These are phyloP conservation scores for Didymella segeticola DNA, from an alignment of 2,329 filamentous ascomycete genomes.

Conservation along the genomic window DNA sequence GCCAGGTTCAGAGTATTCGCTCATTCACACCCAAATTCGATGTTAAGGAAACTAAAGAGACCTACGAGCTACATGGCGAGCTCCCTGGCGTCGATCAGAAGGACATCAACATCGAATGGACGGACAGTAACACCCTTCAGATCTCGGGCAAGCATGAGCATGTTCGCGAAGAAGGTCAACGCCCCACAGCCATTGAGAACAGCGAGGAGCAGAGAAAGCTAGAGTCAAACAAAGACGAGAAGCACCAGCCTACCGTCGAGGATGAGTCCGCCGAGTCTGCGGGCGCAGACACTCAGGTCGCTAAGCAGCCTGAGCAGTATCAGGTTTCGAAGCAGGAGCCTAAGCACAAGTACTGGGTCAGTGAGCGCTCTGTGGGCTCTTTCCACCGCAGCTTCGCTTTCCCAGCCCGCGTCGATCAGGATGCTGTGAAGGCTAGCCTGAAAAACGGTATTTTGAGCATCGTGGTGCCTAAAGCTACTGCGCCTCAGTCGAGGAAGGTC, in stretches of 20 bases:
- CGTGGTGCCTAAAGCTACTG: constrained; percentile 62
- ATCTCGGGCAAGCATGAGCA: constrained; percentile 75
- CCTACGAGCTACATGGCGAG: constrained; percentile 81
- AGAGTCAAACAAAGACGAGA: constrained; percentile 20
- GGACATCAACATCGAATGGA: constrained; percentile 79
- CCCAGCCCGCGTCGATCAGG: constrained; percentile 64
- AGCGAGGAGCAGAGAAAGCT: constrained; percentile 30
- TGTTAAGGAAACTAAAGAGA: constrained; percentile 70
- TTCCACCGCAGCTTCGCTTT: constrained; percentile 67
- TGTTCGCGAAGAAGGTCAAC: constrained; percentile 62
- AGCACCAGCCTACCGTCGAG: constrained; percentile 66
- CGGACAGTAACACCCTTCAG: constrained; percentile 74
- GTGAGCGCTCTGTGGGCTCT: constrained; percentile 64
- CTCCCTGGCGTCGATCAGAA: constrained; percentile 78
- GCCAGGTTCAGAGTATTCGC: constrained; percentile 45
- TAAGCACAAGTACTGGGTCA: constrained; percentile 74
- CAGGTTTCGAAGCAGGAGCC: constrained; percentile 50
- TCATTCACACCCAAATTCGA: constrained; percentile 81
- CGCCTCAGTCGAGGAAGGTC: constrained; percentile 59
- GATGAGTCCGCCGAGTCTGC: constrained; percentile 57
- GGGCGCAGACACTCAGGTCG: constrained; percentile 32
- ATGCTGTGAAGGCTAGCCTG: constrained; percentile 65
- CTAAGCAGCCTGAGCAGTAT: constrained; percentile 45
- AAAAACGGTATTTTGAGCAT: constrained; percentile 67
- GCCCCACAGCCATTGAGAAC: constrained; percentile 57